Percentiles rank a stretch among this genome's conserved stretches.
Conservation (phyloP, 176 grass and related monocot species). For the Rhipidocladum racemiflorum region DNA sequence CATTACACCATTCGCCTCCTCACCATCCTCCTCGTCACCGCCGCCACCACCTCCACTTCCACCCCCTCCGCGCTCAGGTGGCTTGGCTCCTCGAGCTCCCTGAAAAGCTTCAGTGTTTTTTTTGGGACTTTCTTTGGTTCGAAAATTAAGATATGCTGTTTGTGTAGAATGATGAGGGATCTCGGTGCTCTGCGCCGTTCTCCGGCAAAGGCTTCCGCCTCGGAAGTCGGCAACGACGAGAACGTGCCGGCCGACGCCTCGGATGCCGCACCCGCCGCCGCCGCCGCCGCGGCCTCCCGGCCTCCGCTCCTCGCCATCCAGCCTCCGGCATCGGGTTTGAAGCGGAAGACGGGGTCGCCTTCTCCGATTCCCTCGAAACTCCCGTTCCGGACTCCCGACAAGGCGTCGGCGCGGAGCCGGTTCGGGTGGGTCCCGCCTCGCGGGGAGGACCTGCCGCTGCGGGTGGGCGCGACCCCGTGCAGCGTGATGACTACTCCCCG, state of each 20-base stretch:
- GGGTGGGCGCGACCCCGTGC: constrained; percentile 1
- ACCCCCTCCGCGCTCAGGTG: constrained; percentile 30
- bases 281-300: not conserved
- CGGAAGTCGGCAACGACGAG: constrained; percentile 51
- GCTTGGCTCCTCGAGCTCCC: not conserved
- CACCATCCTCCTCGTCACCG: constrained; percentile 31
- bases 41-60: constrained; percentile 32
- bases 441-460: constrained; percentile 38
- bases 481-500: too few relatives aligned
- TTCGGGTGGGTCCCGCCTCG: constrained; percentile 62
- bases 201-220: constrained; percentile 30
- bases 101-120: not conserved
- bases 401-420: constrained; percentile 42
- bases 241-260: constrained; percentile 40
- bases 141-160: not conserved
- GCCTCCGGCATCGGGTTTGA: constrained; percentile 34
- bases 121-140: not conserved
- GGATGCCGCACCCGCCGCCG: not conserved
- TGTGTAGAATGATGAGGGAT: constrained; percentile 60
- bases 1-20: constrained; percentile 42
- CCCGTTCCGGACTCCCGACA: constrained; percentile 80
- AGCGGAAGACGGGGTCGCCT: constrained; percentile 62
- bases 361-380: constrained; percentile 56
- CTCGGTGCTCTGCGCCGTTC: constrained; percentile 39
- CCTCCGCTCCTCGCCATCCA: constrained; percentile 51